phyloP scores from a whole-genome alignment of 2,329 filamentous ascomycete genomes.

The Biscogniauxia sp. region DNA sequence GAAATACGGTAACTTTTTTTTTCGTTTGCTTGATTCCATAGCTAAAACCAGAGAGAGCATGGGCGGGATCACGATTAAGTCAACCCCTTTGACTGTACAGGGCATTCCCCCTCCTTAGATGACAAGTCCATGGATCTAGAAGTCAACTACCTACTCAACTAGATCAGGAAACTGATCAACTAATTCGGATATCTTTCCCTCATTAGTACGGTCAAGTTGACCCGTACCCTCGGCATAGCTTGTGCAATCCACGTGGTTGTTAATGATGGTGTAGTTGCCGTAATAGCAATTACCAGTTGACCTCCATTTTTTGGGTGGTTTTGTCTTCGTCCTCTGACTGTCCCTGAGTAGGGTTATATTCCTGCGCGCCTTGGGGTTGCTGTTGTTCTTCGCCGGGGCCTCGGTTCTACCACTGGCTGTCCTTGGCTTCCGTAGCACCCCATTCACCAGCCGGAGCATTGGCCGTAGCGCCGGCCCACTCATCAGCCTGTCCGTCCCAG shows the following conservation, averaged over 20 bases:
- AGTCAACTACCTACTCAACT: slow-evolving; percentile 23
- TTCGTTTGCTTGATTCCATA: slow-evolving; percentile 17
- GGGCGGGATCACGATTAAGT: slow-evolving; percentile 83
- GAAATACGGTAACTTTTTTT: slow-evolving; percentile 7
- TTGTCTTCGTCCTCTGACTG: slow-evolving; percentile 38
- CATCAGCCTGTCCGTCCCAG: slow-evolving; percentile 56
- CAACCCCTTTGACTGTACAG: slow-evolving; percentile 84
- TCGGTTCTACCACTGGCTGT: slow-evolving; percentile 30
- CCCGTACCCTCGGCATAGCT: slow-evolving; percentile 40
- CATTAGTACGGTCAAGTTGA: slow-evolving; percentile 80
- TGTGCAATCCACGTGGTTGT: slow-evolving; percentile 20
- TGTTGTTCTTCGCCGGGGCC: slow-evolving; percentile 5
- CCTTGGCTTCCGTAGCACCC: slow-evolving; percentile 58
- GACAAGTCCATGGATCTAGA: slow-evolving; percentile 16
- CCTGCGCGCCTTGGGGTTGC: neutral
- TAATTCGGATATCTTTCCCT: slow-evolving; percentile 95
- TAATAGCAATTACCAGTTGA: slow-evolving; percentile 19
- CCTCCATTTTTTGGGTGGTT: slow-evolving; percentile 6
- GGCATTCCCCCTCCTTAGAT: slow-evolving; percentile 83
- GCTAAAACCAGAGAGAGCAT: slow-evolving; percentile 20
- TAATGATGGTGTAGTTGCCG: slow-evolving; percentile 11
- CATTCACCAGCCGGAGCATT: slow-evolving; percentile 68
- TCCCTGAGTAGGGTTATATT: neutral
- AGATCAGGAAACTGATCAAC: slow-evolving; percentile 29
- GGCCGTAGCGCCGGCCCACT: slow-evolving; percentile 59